Percentiles rank a stretch among this genome's conserved stretches.
phyloP scores from a whole-genome alignment of 768 basidiomycete genomes.

The Xerocomellus amylosporus region DNA sequence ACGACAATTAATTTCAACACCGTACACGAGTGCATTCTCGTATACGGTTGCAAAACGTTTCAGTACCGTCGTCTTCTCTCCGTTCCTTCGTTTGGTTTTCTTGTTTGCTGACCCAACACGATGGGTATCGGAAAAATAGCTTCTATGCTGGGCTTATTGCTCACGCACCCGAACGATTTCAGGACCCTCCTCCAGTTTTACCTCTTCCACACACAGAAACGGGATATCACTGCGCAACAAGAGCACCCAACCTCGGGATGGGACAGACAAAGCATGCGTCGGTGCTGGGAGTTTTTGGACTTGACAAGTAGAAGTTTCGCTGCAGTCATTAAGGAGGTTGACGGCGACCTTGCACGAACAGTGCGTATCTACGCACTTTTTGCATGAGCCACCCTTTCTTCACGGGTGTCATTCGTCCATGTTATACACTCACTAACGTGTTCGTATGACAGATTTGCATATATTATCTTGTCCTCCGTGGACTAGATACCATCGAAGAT shows the following conservation, averaged over 20 bases:
- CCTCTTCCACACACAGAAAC: conserved; percentile 74
- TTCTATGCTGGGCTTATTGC: conserved; percentile 58
- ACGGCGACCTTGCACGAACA: conserved; percentile 89
- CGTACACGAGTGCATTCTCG: background rate
- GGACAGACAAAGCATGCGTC: conserved; percentile 81
- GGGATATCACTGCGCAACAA: conserved; percentile 73
- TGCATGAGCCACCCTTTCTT: background rate
- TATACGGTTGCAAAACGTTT: background rate
- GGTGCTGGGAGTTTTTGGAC: conserved; percentile 90
- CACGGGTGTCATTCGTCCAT: background rate
- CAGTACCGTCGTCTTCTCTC: background rate
- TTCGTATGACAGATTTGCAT: conserved; percentile 69
- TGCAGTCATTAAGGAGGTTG: conserved; percentile 92
- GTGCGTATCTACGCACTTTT: conserved; percentile 48
- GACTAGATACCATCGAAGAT: conserved; percentile 96
- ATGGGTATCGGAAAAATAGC: conserved; percentile 52
- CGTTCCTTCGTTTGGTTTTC: background rate
- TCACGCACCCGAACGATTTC: conserved; percentile 84
- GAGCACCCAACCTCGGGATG: conserved; percentile 83
- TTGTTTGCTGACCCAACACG: background rate
- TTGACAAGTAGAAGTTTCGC: conserved; percentile 86
- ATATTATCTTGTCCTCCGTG: conserved; percentile 93
- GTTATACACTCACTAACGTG: background rate
- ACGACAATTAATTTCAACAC: background rate
- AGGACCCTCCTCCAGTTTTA: conserved; percentile 79